phyloP scores from a whole-genome alignment of 2,329 filamentous ascomycete genomes.

The Pseudogymnoascus verrucosus region DNA sequence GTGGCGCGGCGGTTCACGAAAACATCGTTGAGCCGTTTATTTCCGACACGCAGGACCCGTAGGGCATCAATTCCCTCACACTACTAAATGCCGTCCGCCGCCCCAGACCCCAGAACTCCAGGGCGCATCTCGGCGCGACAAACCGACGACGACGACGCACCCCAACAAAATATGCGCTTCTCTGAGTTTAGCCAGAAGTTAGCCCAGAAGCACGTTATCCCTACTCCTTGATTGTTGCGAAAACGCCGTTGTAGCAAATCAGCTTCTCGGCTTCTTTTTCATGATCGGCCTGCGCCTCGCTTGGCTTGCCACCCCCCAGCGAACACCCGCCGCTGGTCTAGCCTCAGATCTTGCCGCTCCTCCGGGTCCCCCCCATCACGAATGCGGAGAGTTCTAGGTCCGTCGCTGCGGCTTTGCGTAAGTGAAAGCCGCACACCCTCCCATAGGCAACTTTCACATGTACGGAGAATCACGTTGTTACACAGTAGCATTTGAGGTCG shows the following conservation, averaged over 20 bases:
- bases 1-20: conserved; percentile 3
- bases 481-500: neutral
- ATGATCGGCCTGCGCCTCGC: conserved; percentile 6
- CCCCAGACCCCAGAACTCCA: neutral
- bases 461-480: neutral
- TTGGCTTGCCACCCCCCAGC: conserved; percentile 2
- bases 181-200: conserved; percentile 1
- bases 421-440: neutral
- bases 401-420: neutral
- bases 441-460: neutral
- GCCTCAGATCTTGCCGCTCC: conserved; percentile 5
- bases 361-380: neutral
- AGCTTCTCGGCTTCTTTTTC: neutral
- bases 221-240: neutral
- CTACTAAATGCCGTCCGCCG: conserved; percentile 5
- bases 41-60: conserved; percentile 1
- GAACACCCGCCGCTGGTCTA: neutral
- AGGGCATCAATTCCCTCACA: conserved; percentile 9
- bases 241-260: neutral
- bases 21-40: conserved; percentile 4
- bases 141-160: neutral
- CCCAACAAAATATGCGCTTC: neutral
- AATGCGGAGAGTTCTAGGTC: neutral
- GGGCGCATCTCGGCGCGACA: conserved; percentile 3
- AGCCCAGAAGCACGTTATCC: conserved; percentile 1